Conservation (phyloP, 177 flowering plant genomes). For the Tripterygium wilfordii region DNA sequence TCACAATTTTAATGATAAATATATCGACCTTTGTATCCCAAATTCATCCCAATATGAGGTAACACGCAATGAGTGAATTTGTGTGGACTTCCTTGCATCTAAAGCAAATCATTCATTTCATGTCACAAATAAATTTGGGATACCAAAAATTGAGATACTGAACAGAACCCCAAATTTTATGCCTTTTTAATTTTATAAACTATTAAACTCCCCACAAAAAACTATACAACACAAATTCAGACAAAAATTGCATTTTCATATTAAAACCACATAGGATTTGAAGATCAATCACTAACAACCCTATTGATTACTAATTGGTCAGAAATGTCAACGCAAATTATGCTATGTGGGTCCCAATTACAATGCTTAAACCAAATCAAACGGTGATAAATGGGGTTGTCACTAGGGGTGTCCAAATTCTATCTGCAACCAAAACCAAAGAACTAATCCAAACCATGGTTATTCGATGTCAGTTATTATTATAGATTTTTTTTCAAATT, state of each 20-base stretch:
- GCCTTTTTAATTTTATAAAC: background rate
- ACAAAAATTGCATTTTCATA: too few species aligned
- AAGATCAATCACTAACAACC: background rate
- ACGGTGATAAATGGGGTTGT: constrained; percentile 15
- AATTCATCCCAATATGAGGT: constrained; percentile 2
- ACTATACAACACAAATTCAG: too few species aligned
- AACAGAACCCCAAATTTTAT: background rate
- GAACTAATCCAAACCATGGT: too few species aligned
- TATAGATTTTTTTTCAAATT: too few species aligned
- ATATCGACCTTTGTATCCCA: background rate
- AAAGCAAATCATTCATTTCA: too few species aligned
- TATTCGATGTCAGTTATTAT: too few species aligned
- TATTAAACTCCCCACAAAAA: background rate
- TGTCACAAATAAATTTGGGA: too few species aligned
- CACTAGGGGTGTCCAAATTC: constrained; percentile 2
- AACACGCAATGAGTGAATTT: too few species aligned
- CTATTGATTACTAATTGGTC: background rate
- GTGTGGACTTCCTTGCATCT: too few species aligned
- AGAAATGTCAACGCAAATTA: background rate
- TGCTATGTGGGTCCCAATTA: background rate
- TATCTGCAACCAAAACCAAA: too few species aligned
- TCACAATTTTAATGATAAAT: background rate
- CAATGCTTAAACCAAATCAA: constrained; percentile 6
- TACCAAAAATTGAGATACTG: too few species aligned
- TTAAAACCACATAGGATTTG: too few species aligned